Conservation (phyloP, 306 rosid species). For the Prinsepia uniflora region DNA sequence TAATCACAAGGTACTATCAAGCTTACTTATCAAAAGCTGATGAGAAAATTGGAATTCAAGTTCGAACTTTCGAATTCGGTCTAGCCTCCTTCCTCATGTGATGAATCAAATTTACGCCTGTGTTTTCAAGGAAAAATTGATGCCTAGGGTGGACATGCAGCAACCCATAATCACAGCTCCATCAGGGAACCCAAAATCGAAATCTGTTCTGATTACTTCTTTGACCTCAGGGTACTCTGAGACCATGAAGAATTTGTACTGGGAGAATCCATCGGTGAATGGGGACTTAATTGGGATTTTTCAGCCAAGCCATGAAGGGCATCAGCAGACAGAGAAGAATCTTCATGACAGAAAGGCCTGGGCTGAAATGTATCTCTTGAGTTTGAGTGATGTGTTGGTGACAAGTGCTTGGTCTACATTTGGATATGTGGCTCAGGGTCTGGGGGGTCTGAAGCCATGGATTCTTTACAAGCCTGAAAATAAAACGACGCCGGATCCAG, state of each 20-base stretch:
- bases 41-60: conserved; percentile 66
- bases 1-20: conserved; percentile 53
- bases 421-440: conserved; percentile 83
- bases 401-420: conserved; percentile 82
- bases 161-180: conserved; percentile 22
- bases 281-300: conserved; percentile 55
- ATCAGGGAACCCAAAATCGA: conserved; percentile 34
- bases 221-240: conserved; percentile 59
- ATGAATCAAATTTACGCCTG: conserved; percentile 61
- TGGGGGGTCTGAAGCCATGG: conserved; percentile 74
- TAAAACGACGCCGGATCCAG: conserved; percentile 44
- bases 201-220: conserved; percentile 62
- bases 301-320: conserved; percentile 74
- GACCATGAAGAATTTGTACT: conserved; percentile 50
- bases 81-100: conserved; percentile 61
- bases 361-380: conserved; percentile 75
- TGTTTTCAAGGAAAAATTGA: conserved; percentile 40
- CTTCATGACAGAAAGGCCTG: conserved; percentile 63
- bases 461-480: conserved; percentile 69
- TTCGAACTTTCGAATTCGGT: conserved; percentile 52
- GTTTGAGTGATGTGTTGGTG: conserved; percentile 52
- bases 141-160: conserved; percentile 45
- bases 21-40: conserved; percentile 54
- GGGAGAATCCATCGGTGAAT: conserved; percentile 61
- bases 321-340: conserved; percentile 60